Evolutionary conservation across 768 basidiomycete genomes (phyloP).

Genomic region (Leccinum olivaceopallidum): DNA sequence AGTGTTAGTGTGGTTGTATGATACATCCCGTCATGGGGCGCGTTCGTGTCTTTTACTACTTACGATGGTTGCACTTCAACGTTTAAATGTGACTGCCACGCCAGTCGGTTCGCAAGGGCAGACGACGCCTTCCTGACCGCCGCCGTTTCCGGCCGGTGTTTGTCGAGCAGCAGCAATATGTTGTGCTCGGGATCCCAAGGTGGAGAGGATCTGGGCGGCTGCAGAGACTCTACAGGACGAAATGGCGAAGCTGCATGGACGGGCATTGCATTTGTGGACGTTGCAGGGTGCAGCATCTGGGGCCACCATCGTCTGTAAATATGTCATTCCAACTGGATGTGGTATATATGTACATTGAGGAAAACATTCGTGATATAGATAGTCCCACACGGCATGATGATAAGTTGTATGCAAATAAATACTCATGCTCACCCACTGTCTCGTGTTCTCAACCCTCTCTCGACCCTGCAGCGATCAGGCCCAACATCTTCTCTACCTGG

Average conservation of each 20-base stretch:
- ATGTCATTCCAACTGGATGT: background rate
- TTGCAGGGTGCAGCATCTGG: background rate
- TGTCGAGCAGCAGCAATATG: too few relatives aligned
- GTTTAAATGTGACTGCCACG: too few relatives aligned
- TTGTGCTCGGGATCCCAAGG: slow-evolving; percentile 1
- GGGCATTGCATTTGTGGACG: slow-evolving; percentile 19
- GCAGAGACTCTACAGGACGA: slow-evolving; percentile 11
- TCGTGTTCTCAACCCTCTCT: background rate
- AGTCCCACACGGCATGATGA: background rate
- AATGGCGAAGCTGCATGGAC: slow-evolving; percentile 16
- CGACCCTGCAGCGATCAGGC: slow-evolving; percentile 1
- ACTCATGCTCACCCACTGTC: background rate
- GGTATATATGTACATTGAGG: background rate
- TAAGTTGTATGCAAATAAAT: background rate
- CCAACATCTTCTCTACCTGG: slow-evolving; percentile 30
- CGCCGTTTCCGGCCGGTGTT: too few relatives aligned
- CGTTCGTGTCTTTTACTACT: too few relatives aligned
- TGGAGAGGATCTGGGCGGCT: slow-evolving; percentile 24
- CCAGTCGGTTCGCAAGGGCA: too few relatives aligned
- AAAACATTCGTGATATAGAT: background rate
- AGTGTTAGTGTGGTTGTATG: slow-evolving; percentile 24
- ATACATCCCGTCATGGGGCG: too few relatives aligned
- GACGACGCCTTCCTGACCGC: too few relatives aligned
- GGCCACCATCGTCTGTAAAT: background rate
- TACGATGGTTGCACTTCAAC: too few relatives aligned